phyloP scores from a whole-genome alignment of 192 early-diverging fungal genomes.

The Gryganskiella cystojenkinii region DNA sequence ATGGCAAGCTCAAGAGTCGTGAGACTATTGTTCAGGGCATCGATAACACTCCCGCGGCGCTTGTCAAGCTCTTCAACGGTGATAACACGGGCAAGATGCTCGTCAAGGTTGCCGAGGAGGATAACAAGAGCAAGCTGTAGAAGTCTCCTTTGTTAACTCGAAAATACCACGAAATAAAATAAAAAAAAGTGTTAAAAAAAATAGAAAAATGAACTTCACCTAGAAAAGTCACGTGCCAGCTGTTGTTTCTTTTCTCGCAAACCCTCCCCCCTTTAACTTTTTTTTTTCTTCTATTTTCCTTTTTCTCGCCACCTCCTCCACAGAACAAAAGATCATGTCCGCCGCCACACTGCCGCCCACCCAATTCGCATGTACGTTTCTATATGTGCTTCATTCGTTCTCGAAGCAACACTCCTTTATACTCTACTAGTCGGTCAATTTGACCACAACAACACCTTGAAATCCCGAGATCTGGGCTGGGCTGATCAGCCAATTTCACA shows the following conservation, averaged over 20 bases:
- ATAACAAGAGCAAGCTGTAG: conserved; percentile 47
- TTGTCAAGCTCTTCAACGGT: conserved; percentile 61
- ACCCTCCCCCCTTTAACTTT: neutral
- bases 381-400: neutral
- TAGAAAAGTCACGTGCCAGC: neutral
- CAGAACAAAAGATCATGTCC: conserved; percentile 38
- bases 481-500: conserved; percentile 13
- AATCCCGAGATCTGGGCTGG: neutral
- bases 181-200: neutral
- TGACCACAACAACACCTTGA: no score
- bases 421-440: no score
- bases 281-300: conserved; percentile 21
- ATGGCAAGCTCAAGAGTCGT: conserved; percentile 56
- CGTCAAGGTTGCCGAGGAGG: conserved; percentile 55
- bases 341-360: conserved; percentile 58
- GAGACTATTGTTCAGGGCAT: conserved; percentile 58
- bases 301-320: conserved; percentile 24
- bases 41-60: conserved; percentile 61
- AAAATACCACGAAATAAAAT: neutral
- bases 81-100: conserved; percentile 65
- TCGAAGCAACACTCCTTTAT: neutral
- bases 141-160: neutral
- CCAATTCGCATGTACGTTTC: conserved; percentile 67
- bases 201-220: neutral
- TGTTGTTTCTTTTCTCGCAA: conserved; percentile 16